Conservation (phyloP, 164 flowering plant genomes). For the Annona squamosa region DNA sequence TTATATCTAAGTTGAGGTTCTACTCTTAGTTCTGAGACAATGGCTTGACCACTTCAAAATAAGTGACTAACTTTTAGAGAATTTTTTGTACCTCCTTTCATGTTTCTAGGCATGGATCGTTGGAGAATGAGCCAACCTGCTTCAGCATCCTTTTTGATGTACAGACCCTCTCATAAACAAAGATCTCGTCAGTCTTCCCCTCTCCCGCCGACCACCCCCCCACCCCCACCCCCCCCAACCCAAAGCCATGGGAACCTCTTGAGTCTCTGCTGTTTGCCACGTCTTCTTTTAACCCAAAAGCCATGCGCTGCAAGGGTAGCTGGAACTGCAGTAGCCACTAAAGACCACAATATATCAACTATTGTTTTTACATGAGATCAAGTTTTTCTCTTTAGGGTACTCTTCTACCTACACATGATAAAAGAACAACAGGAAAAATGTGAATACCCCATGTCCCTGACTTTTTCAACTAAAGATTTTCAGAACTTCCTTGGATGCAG, state of each 20-base stretch:
- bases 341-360: conserved; percentile 84
- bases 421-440: no score
- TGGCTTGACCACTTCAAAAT: no score
- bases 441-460: no score
- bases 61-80: no score
- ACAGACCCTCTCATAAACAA: conserved; percentile 90
- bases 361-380: conserved; percentile 15
- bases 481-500: no score
- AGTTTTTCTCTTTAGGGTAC: not conserved
- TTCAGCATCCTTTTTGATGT: conserved; percentile 88
- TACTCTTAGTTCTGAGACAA: no score
- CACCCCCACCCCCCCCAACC: conserved; percentile 81
- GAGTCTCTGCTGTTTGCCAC: conserved; percentile 55
- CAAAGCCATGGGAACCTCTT: conserved; percentile 42
- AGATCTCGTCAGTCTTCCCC: conserved; percentile 74
- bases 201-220: no score
- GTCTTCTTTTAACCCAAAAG: conserved; percentile 49
- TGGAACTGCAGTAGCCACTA: conserved; percentile 55
- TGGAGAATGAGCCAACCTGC: conserved; percentile 77
- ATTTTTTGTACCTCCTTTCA: conserved; percentile 12
- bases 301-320: conserved; percentile 68
- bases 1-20: no score
- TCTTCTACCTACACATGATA: no score
- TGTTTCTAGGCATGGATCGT: conserved; percentile 75
- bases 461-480: no score